A percentile compares a stretch with the other conserved stretches of the same genome.
Evolutionary conservation across 2,329 filamentous ascomycete genomes (phyloP).

Genomic region (Beauveria sp.): DNA sequence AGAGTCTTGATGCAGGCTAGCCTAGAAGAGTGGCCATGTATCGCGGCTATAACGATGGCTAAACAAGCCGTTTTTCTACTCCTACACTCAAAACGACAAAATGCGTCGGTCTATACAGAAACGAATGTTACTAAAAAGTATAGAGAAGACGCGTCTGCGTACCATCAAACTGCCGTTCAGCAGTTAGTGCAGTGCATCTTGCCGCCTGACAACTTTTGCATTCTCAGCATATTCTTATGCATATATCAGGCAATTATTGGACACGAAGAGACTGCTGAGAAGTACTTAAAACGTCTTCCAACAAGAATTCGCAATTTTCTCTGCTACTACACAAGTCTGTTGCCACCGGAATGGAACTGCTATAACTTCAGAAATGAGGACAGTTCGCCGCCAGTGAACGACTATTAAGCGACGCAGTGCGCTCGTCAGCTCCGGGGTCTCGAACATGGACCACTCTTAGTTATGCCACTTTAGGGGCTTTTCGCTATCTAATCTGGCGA

Average conservation of each 20-base stretch:
- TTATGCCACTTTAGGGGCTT: too few relatives aligned
- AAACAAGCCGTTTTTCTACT: background rate
- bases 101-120: background rate
- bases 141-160: background rate
- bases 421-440: too few relatives aligned
- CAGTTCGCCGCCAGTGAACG: too few relatives aligned
- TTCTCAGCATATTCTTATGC: background rate
- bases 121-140: background rate
- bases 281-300: background rate
- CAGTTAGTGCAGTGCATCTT: background rate
- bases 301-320: too few relatives aligned
- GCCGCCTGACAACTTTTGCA: background rate
- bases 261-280: background rate
- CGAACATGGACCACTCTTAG: too few relatives aligned
- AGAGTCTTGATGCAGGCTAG: background rate
- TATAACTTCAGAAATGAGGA: too few relatives aligned
- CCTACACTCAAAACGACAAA: background rate
- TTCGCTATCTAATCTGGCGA: too few relatives aligned
- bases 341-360: too few relatives aligned
- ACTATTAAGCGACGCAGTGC: too few relatives aligned
- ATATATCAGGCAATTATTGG: background rate
- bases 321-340: too few relatives aligned
- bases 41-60: background rate
- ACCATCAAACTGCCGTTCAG: background rate
- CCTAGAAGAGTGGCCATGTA: background rate